These are phyloP conservation scores for Barnettozyma pratensis DNA, from an alignment of 805 yeast species.

Conservation along the genomic window DNA sequence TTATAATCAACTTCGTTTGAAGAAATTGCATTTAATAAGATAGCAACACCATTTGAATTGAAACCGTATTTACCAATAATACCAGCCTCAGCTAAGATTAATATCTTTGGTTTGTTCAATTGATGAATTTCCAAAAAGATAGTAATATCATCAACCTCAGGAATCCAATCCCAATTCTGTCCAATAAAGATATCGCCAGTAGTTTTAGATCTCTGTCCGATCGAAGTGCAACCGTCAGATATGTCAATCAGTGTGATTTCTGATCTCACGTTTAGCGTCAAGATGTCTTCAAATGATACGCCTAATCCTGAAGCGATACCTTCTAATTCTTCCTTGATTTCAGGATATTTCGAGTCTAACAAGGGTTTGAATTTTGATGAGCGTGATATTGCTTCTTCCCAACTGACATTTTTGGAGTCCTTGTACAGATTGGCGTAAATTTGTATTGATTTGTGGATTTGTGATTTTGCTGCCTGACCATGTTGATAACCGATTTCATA, in stretches of 20 bases:
- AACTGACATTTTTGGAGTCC: slow-evolving; percentile 21
- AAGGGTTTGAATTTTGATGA: slow-evolving; percentile 26
- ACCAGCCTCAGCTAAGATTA: slow-evolving; percentile 25
- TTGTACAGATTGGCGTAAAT: slow-evolving; percentile 27
- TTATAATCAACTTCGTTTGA: slow-evolving; percentile 25
- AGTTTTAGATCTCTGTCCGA: slow-evolving; percentile 23
- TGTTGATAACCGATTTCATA: slow-evolving; percentile 31
- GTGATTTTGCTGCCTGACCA: slow-evolving; percentile 28
- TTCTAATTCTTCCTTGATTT: slow-evolving; percentile 29
- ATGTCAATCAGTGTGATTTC: slow-evolving; percentile 32
- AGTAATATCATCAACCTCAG: slow-evolving; percentile 19
- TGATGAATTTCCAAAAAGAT: slow-evolving; percentile 25
- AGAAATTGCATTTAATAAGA: slow-evolving; percentile 20
- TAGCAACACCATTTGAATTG: slow-evolving; percentile 17
- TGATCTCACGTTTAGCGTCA: slow-evolving; percentile 34
- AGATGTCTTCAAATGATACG: slow-evolving; percentile 28
- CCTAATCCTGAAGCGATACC: slow-evolving; percentile 36
- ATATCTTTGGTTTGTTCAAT: slow-evolving; percentile 19
- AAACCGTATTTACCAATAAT: slow-evolving; percentile 24
- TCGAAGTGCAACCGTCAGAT: slow-evolving; percentile 35
- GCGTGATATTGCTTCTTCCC: slow-evolving; percentile 27
- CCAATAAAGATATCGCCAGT: slow-evolving; percentile 23
- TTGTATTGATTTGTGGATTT: slow-evolving; percentile 25
- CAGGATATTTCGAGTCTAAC: slow-evolving; percentile 25
- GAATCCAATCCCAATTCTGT: slow-evolving; percentile 42